Evolutionary conservation across 345 rosid genomes (phyloP).

Genomic region (Lenwebbia sp.): DNA sequence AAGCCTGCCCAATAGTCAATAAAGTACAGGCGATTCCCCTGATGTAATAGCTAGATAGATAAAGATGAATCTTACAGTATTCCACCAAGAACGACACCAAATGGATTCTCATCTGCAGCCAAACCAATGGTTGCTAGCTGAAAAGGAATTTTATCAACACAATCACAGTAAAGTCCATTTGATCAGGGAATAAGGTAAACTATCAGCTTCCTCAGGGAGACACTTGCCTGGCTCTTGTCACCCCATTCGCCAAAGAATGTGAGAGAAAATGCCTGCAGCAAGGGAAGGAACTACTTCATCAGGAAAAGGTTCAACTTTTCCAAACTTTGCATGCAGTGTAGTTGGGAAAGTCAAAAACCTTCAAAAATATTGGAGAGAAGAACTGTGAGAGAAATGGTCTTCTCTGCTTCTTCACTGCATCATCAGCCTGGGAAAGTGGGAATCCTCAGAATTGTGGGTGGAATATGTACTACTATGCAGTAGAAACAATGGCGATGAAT

Average conservation of each 20-base stretch:
- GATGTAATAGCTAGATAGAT: background rate
- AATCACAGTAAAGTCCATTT: background rate
- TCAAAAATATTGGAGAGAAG: constrained; percentile 80
- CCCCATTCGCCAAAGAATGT: constrained; percentile 97
- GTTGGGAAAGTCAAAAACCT: constrained; percentile 26
- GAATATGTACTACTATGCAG: background rate
- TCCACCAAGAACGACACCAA: constrained; percentile 86
- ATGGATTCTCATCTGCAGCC: constrained; percentile 92
- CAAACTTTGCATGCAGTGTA: background rate
- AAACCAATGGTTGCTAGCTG: constrained; percentile 92
- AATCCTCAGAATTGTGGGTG: background rate
- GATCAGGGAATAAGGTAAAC: background rate
- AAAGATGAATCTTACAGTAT: constrained; percentile 35
- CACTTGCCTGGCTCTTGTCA: constrained; percentile 87
- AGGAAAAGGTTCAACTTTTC: background rate
- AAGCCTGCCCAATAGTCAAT: background rate
- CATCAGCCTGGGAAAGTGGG: constrained; percentile 32
- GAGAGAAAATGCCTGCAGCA: constrained; percentile 86
- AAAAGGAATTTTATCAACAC: constrained; percentile 4
- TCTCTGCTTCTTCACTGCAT: constrained; percentile 54
- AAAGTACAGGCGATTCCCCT: background rate
- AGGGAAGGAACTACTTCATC: background rate
- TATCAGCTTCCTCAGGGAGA: background rate
- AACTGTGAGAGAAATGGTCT: constrained; percentile 59
- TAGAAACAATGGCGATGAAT: background rate